These are phyloP conservation scores for Alternaria viburni DNA, from an alignment of 2,329 filamentous ascomycete genomes.

Conservation along the genomic window DNA sequence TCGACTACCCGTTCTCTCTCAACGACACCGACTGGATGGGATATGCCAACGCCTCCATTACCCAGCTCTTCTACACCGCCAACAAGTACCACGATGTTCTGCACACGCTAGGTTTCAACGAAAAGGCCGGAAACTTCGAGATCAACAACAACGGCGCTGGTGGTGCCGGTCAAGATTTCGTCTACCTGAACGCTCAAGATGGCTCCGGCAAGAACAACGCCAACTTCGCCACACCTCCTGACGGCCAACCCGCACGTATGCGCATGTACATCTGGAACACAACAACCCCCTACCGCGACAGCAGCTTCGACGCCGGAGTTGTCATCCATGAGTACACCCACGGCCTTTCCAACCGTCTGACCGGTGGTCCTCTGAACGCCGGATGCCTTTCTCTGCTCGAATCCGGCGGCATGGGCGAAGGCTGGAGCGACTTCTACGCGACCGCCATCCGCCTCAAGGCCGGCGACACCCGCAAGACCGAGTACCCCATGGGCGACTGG, in stretches of 20 bases:
- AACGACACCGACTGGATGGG: slow-evolving; percentile 29
- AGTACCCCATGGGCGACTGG: slow-evolving; percentile 61
- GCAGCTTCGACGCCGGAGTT: slow-evolving; percentile 65
- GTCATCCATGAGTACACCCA: slow-evolving; percentile 60
- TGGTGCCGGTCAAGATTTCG: slow-evolving; percentile 59
- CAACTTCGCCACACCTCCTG: slow-evolving; percentile 59
- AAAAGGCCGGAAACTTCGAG: slow-evolving; percentile 67
- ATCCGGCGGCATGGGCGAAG: slow-evolving; percentile 64
- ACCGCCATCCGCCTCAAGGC: slow-evolving; percentile 58
- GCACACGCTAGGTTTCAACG: slow-evolving; percentile 64
- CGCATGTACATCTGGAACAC: slow-evolving; percentile 64
- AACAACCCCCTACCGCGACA: slow-evolving; percentile 59
- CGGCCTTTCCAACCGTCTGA: slow-evolving; percentile 63
- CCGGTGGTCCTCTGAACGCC: slow-evolving; percentile 63
- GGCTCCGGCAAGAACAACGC: slow-evolving; percentile 62
- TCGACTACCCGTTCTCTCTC: slow-evolving; percentile 45
- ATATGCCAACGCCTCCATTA: slow-evolving; percentile 63
- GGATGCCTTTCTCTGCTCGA: slow-evolving; percentile 58
- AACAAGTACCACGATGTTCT: slow-evolving; percentile 67
- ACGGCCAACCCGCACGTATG: slow-evolving; percentile 58
- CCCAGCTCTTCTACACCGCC: slow-evolving; percentile 67
- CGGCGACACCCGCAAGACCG: slow-evolving; percentile 53
- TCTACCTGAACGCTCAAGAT: slow-evolving; percentile 65
- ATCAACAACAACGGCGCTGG: slow-evolving; percentile 62
- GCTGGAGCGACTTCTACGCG: slow-evolving; percentile 65